These are phyloP conservation scores for Termitomyces sp. DNA, from an alignment of 768 basidiomycete genomes.

Conservation along the genomic window DNA sequence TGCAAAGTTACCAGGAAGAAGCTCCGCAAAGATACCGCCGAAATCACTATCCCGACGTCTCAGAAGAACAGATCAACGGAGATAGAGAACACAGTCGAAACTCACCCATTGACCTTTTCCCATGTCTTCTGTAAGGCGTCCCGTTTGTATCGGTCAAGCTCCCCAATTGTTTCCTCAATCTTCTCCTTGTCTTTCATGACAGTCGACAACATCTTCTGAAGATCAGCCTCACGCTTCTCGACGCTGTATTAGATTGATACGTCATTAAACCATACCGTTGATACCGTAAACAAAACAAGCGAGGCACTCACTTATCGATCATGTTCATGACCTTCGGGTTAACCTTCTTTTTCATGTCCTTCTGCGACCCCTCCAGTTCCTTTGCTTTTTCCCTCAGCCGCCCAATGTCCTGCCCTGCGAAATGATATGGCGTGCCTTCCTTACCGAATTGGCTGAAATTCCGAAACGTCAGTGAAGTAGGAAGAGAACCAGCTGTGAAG, in stretches of 20 bases:
- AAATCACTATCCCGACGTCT: slow-evolving; percentile 65
- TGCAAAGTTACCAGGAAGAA: slow-evolving; percentile 94
- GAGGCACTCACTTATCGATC: slow-evolving; percentile 76
- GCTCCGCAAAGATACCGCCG: slow-evolving; percentile 91
- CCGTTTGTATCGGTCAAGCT: slow-evolving; percentile 90
- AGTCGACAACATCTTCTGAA: slow-evolving; percentile 83
- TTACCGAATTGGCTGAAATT: slow-evolving; percentile 75
- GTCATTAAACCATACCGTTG: background rate
- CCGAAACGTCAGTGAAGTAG: background rate
- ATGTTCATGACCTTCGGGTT: slow-evolving; percentile 95
- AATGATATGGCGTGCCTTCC: slow-evolving; percentile 77
- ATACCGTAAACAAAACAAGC: background rate
- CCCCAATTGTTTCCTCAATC: slow-evolving; percentile 90
- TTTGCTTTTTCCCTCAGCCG: slow-evolving; percentile 56
- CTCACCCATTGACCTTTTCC: slow-evolving; percentile 91
- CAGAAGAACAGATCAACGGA: background rate
- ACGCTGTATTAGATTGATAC: slow-evolving; percentile 44
- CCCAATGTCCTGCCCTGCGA: slow-evolving; percentile 55
- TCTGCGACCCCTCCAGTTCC: slow-evolving; percentile 74
- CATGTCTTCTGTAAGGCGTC: slow-evolving; percentile 93
- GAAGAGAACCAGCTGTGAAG: background rate
- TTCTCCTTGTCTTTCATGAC: slow-evolving; percentile 92
- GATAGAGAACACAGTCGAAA: slow-evolving; percentile 3
- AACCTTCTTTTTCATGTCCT: slow-evolving; percentile 90
- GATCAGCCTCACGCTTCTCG: slow-evolving; percentile 85